phyloP scores from a whole-genome alignment of 176 grass and related monocot species.

The Paspalum notatum region DNA sequence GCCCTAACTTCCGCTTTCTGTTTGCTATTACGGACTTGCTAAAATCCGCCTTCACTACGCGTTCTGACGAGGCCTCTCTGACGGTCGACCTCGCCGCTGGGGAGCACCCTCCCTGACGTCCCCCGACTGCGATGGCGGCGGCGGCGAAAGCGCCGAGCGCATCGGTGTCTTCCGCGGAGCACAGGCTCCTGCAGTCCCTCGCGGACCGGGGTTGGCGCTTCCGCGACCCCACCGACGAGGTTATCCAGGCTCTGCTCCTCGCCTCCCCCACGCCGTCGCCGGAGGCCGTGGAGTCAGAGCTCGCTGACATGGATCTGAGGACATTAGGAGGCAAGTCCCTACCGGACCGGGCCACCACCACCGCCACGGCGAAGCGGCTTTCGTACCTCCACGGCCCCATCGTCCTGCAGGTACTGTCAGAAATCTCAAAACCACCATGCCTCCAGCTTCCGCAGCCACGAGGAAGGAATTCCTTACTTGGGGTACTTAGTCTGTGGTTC shows the following conservation, averaged over 20 bases:
- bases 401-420: constrained; percentile 65
- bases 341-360: constrained; percentile 43
- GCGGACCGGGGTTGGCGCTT: constrained; percentile 65
- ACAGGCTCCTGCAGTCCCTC: constrained; percentile 53
- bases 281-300: constrained; percentile 69
- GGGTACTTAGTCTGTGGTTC: background rate
- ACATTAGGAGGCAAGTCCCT: constrained; percentile 63
- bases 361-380: constrained; percentile 46
- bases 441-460: background rate
- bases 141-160: constrained; percentile 14
- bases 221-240: constrained; percentile 51
- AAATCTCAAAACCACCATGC: background rate
- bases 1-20: background rate
- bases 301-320: constrained; percentile 68
- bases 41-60: background rate
- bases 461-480: background rate
- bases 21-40: background rate
- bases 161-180: background rate
- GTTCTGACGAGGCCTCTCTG: too few relatives aligned
- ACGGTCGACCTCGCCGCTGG: constrained; percentile 32
- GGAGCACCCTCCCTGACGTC: background rate
- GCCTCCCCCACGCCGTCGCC: constrained; percentile 40
- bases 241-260: constrained; percentile 45
- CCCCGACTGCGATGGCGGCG: constrained; percentile 18
- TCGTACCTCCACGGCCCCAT: constrained; percentile 69